Base-by-base conservation (phyloP, 2,329 filamentous ascomycete species). In the Fusarium tanahbumbuense region DNA sequence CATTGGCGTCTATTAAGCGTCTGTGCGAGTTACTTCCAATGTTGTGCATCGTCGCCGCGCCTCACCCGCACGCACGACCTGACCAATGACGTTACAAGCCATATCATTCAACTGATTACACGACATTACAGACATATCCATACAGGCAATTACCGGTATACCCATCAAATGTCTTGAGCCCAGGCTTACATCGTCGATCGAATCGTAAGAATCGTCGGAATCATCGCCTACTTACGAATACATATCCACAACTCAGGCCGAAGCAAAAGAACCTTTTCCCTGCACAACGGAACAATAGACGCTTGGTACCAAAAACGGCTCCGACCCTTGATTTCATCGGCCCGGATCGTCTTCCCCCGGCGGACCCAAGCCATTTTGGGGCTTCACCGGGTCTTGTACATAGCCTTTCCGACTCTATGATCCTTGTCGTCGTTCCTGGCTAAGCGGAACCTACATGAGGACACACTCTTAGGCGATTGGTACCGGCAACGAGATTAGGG, bases 291-390 rank as follows among this genome's bases (percentile, higher is more conserved):
- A 60, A 67, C 53, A 71, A 67, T 53, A 49, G 42, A 70, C 58
- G 71, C 71, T 64, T 63, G 58, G 71, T 69, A 75, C 69, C 63
- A 67, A 60, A 52, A 60, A 66, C 68, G 73, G 73, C 69, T 73
- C 69, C 56, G 60, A 67, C 64, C 68, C 68, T 64, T 60, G 66
- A 67, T 47, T 71, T 53, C 71, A 74, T 74, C 73, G 73, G 73
- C 62, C 73, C 73, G 73, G 73, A 74, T 75, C 72, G 70, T 55
- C 71, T 75, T 75, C 73, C 73, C 67, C 73, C 64, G 70, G 69
- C 68, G 60, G 63, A 50, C 60, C 70, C 70, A 62, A 65, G 42
- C 60, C 60, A 50, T 62, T 59, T 71, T 53, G 25, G 67, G 64
- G 46, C 54, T 46, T 50, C 56, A 44, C 62, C 67, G 58, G 67